Percentiles rank a stretch among this genome's conserved stretches.
Conservation (phyloP, 2,329 filamentous ascomycete species). For the Stemphylium beticola region DNA sequence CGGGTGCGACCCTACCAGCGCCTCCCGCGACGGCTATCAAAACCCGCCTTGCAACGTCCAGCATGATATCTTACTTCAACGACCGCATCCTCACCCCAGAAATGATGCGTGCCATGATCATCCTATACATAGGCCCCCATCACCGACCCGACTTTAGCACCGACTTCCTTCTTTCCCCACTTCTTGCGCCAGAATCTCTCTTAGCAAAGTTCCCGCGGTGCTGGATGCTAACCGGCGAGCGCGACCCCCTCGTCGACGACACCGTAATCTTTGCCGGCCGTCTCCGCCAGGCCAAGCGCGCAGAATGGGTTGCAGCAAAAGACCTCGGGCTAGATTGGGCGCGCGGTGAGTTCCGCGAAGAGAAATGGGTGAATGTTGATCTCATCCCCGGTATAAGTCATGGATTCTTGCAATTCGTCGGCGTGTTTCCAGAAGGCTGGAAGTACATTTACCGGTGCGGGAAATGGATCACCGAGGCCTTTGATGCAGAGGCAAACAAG, state of each 20-base stretch:
- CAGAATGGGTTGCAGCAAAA: conserved; percentile 61
- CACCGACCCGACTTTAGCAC: conserved; percentile 90
- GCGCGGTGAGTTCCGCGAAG: conserved; percentile 68
- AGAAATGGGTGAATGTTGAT: conserved; percentile 79
- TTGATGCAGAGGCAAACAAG: conserved; percentile 55
- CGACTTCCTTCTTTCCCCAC: conserved; percentile 88
- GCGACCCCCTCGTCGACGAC: conserved; percentile 94
- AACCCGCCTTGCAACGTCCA: conserved; percentile 90
- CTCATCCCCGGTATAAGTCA: conserved; percentile 90
- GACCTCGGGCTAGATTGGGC: conserved; percentile 62
- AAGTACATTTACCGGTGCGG: conserved; percentile 80
- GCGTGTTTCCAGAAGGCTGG: conserved; percentile 88
- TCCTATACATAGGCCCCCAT: conserved; percentile 93
- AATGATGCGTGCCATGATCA: conserved; percentile 99
- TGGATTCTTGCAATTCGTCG: conserved; percentile 90
- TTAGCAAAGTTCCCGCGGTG: conserved; percentile 90
- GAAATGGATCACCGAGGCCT: conserved; percentile 81
- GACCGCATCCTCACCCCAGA: conserved; percentile 93
- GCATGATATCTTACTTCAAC: conserved; percentile 98
- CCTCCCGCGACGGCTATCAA: conserved; percentile 62
- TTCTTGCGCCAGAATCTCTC: conserved; percentile 84
- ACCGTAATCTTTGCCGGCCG: conserved; percentile 95
- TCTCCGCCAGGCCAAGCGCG: conserved; percentile 76
- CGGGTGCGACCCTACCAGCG: conserved; percentile 34
- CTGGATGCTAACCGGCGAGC: conserved; percentile 92